Evolutionary conservation across 192 early-diverging fungal genomes (phyloP).

Genomic region (Dissophora ornata): DNA sequence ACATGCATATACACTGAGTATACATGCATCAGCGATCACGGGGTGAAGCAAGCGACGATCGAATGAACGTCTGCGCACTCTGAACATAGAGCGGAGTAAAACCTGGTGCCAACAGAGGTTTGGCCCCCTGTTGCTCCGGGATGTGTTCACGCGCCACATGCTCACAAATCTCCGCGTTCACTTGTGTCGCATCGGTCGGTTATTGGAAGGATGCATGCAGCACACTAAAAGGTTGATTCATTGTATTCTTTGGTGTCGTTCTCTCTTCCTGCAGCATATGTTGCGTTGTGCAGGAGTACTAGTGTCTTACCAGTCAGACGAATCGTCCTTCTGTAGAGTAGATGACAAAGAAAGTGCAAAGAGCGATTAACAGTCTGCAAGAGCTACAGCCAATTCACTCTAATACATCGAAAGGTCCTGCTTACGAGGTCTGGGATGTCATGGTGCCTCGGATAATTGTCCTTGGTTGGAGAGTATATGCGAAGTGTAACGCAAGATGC

Average conservation of each 20-base stretch:
- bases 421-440: conserved; percentile 22
- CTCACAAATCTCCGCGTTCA: no score
- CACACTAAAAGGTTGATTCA: no score
- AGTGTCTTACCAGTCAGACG: conserved; percentile 49
- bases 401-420: neutral
- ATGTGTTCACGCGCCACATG: neutral
- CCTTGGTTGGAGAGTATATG: neutral
- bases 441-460: neutral
- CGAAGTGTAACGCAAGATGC: no score
- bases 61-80: no score
- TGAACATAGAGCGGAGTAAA: neutral
- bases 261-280: no score
- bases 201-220: no score
- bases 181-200: no score
- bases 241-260: no score
- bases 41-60: neutral
- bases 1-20: no score
- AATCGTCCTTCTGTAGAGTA: conserved; percentile 28
- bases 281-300: neutral
- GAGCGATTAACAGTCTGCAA: neutral
- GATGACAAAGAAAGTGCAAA: neutral
- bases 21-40: no score
- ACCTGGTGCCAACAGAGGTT: no score
- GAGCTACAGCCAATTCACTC: neutral
- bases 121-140: no score